Base-by-base conservation (phyloP, 169 alveolate genomes). In the Eimeria tenella region DNA sequence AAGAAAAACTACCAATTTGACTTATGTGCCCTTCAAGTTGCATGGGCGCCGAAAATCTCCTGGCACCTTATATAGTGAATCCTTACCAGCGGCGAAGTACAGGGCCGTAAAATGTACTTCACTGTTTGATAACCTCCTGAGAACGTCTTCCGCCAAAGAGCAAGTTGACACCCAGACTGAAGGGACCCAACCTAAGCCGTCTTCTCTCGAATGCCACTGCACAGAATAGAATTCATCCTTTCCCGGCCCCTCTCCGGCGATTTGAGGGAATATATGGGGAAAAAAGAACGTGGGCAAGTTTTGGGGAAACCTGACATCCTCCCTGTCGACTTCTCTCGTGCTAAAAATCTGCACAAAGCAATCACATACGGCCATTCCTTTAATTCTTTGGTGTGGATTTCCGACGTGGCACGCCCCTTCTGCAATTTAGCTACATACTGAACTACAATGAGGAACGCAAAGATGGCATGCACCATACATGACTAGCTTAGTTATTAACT, bases 221-320 rank as follows among this genome's bases (percentile, higher is more conserved):
- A 82, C 55, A 31, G 77, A 58, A 55, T 56, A 82, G 3, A 31
- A 23, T 60, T 82, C 90, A 0, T 82, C 65, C 15, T 31, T 13
- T 5, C 23, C 90, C 4, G 31, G n/a, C 25, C 60, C 75, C 11
- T 58, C 77, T 31, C 60, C 65, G 23, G 90, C 75, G 19, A 56
- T 25, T 60, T 82, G 90, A 13, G 90, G 90, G 52, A 82, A 82
- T 9, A 82, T 56, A 56, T 82, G 90, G 60, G 90, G 90, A 8
- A 9, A 31, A 31, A 82, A 82, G 52, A 82, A 58, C 4, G 90
- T 2, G 49, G 90, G 90, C 74, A 82, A 25, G 49, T 82, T 82
- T 3, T 7, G 53, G 11, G 90, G 90, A 31, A 82, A 82, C 6
- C 10, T 55, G 21, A 82, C 21, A 15, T 15, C 55, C 8, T 23